Conservation (phyloP, 176 grass and related monocot genomes). For the Dactylis glomerata region DNA sequence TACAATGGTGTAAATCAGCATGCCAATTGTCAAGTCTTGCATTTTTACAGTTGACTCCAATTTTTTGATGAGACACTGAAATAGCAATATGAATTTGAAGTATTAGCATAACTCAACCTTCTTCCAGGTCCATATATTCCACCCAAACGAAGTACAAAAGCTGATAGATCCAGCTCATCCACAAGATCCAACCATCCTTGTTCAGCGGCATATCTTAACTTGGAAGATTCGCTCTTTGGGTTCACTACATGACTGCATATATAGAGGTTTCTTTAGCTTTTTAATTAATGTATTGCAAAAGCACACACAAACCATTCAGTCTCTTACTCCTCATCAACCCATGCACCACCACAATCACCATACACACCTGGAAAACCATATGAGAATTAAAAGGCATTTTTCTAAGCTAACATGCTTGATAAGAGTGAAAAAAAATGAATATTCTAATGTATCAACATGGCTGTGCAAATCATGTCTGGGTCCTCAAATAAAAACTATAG, state of each 20-base stretch:
- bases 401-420: neutral
- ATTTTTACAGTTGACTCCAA: neutral
- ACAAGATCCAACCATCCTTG: constrained; percentile 62
- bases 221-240: constrained; percentile 54
- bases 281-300: neutral
- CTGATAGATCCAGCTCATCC: constrained; percentile 42
- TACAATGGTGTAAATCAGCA: constrained; percentile 2
- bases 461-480: neutral
- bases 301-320: neutral
- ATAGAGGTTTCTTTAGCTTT: constrained; percentile 14
- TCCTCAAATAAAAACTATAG: neutral
- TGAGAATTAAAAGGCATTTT: neutral
- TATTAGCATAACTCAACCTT: constrained; percentile 53
- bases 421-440: neutral
- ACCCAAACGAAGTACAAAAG: constrained; percentile 74
- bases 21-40: neutral
- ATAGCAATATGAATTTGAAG: constrained; percentile 1
- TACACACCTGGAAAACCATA: constrained; percentile 67
- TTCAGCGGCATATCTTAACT: constrained; percentile 69
- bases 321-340: constrained; percentile 81
- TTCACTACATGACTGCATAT: constrained; percentile 63
- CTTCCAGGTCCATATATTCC: constrained; percentile 95
- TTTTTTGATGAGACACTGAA: constrained; percentile 19
- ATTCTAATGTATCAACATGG: neutral
- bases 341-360: constrained; percentile 76